phyloP scores from a whole-genome alignment of 257 asterid genomes.

The Solanum dulcamara region DNA sequence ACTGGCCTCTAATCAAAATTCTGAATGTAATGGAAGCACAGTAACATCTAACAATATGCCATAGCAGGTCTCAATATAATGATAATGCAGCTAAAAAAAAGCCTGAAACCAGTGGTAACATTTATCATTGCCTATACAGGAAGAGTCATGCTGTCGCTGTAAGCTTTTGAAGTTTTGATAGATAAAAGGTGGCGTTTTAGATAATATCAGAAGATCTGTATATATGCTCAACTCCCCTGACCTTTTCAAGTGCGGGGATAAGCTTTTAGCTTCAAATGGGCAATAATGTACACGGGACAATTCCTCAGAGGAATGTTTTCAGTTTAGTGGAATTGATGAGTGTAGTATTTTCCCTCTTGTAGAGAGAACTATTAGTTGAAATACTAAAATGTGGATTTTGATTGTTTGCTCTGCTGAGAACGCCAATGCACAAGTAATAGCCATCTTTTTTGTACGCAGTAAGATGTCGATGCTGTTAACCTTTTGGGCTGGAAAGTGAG shows the following conservation, averaged over 20 bases:
- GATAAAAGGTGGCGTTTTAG: background rate
- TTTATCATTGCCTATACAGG: background rate
- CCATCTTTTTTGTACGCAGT: background rate
- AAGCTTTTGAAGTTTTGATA: background rate
- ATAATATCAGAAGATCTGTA: background rate
- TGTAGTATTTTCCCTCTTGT: background rate
- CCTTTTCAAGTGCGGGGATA: background rate
- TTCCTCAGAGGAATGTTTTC: background rate
- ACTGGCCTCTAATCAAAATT: slow-evolving; percentile 18
- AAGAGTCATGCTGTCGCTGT: background rate
- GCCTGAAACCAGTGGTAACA: background rate
- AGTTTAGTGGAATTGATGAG: background rate
- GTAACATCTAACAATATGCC: background rate
- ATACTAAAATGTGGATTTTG: background rate
- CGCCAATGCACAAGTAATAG: background rate
- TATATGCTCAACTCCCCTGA: background rate
- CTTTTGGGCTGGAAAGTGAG: background rate
- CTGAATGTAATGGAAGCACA: background rate
- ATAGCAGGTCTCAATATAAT: background rate
- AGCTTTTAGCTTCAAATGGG: background rate
- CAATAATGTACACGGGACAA: background rate
- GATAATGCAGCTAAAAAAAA: background rate
- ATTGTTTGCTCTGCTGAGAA: background rate
- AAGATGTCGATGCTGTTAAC: background rate
- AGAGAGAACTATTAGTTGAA: background rate